These are phyloP conservation scores for Penicillium sp. DNA, from an alignment of 2,329 filamentous ascomycete genomes.

Conservation along the genomic window DNA sequence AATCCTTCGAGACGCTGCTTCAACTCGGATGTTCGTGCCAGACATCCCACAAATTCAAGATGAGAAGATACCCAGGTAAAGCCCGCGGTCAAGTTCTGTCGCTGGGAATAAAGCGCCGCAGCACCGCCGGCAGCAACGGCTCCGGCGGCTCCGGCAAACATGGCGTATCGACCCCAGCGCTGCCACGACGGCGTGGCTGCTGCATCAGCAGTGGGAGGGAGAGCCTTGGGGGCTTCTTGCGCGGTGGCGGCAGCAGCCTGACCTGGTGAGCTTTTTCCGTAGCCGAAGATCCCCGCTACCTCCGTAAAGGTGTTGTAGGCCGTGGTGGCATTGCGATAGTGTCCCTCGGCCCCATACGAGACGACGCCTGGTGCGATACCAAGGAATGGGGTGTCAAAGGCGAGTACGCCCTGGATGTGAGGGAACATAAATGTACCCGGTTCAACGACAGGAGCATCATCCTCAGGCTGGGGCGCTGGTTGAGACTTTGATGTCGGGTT, in stretches of 20 bases:
- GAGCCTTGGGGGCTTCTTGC: slow-evolving; percentile 29
- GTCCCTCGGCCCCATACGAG: slow-evolving; percentile 73
- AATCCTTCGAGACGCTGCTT: slow-evolving; percentile 74
- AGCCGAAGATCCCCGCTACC: slow-evolving; percentile 68
- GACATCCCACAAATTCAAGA: slow-evolving; percentile 89
- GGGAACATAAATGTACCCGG: slow-evolving; percentile 78
- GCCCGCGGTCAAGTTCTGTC: slow-evolving; percentile 77
- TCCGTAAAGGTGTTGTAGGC: slow-evolving; percentile 73
- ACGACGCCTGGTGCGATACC: slow-evolving; percentile 58
- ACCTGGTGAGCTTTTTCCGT: slow-evolving; percentile 53
- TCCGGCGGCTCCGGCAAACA: slow-evolving; percentile 81
- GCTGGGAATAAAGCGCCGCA: slow-evolving; percentile 83
- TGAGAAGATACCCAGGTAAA: slow-evolving; percentile 86
- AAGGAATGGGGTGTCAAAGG: slow-evolving; percentile 89
- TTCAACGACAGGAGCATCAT: slow-evolving; percentile 32
- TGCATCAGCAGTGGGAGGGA: slow-evolving; percentile 49
- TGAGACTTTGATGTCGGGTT: slow-evolving; percentile 37
- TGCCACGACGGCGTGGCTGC: slow-evolving; percentile 67
- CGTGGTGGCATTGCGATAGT: slow-evolving; percentile 75
- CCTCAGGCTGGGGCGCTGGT: slow-evolving; percentile 20
- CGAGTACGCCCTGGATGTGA: slow-evolving; percentile 85
- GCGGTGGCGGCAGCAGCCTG: slow-evolving; percentile 20
- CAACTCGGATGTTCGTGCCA: slow-evolving; percentile 83
- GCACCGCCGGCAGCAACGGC: slow-evolving; percentile 81
- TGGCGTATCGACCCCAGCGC: slow-evolving; percentile 81